Base-by-base conservation (phyloP, 805 yeast species). In the Pichia sporocuriosa region DNA sequence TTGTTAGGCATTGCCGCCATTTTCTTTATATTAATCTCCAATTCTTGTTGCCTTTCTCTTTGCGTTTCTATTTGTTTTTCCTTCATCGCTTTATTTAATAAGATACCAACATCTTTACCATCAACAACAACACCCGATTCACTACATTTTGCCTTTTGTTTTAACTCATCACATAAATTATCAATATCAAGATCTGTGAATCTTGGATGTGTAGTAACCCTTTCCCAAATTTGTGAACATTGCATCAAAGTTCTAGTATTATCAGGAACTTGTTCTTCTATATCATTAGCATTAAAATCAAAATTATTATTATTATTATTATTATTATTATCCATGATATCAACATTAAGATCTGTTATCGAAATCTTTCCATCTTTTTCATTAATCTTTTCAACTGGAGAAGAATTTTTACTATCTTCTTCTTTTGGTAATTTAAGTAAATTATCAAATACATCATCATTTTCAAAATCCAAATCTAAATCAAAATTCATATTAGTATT, bases 211-310 rank as follows among this genome's bases (percentile, higher is more conserved):
- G 93, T 64, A 2, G 96, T 84, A 29, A 93, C 83, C 56, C 97
- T 75, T 62, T 90, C 97, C 98, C 98, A 93, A 13, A 90, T 82
- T 52, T 88, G 96, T 0, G 95, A 77, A 62, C 98, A 93, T 56
- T 77, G 78, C 63, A 84, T 64, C 51, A 77, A 58, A 12, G 73
- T 69, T 15, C 62, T 64, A 43, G 79, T 82, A 8, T 77, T 82
- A 4, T 82, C 75, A 6, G 95, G 95, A 4, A 86, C 89, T 21
- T 59, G 58, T 54, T 57, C 68, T n/a, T n/a, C n/a, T n/a, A n/a
- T n/a, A n/a, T n/a, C n/a, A 34, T 57, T 66, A 16, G 57, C 59
- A 8, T 55, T 53, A 21, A 53, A 53, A 33, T 55, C 60, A 9
- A 17, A 13, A 17, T 32, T 23, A 41, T 58, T 47, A 27, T 21